Conservation (phyloP, 768 basidiomycete genomes). For the Tubosaeta sp. region DNA sequence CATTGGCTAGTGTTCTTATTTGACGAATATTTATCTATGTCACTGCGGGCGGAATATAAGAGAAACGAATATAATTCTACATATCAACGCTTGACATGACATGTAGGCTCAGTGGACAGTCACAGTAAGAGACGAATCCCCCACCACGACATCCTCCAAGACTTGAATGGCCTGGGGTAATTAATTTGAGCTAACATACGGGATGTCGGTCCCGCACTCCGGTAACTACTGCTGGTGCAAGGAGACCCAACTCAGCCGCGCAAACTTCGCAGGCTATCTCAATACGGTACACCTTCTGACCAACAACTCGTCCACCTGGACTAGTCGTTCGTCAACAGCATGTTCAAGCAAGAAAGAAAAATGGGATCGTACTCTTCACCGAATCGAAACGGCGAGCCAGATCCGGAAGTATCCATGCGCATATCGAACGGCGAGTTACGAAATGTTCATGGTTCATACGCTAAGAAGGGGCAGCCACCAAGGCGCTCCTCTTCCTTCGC, state of each 20-base stretch:
- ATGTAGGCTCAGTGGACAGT: slow-evolving; percentile 27
- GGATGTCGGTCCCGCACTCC: slow-evolving; percentile 20
- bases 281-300: slow-evolving; percentile 1
- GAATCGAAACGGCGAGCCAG: slow-evolving; percentile 19
- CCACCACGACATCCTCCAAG: slow-evolving; percentile 19
- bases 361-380: slow-evolving; percentile 13
- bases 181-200: slow-evolving; percentile 32
- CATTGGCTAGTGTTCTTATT: neutral
- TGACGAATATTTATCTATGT: neutral
- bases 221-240: slow-evolving; percentile 15
- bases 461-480: slow-evolving; percentile 2
- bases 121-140: neutral
- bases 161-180: slow-evolving; percentile 35
- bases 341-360: fast-evolving
- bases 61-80: slow-evolving; percentile 16
- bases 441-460: neutral
- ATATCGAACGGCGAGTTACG: too few relatives aligned
- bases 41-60: neutral
- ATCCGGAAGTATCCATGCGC: slow-evolving; percentile 4
- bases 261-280: neutral
- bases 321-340: slow-evolving; percentile 3
- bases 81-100: slow-evolving; percentile 32
- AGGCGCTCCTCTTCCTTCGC: slow-evolving; percentile 15
- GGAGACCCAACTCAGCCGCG: slow-evolving; percentile 4
- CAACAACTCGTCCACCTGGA: slow-evolving; percentile 12